Base-by-base conservation (phyloP, 129 eudicot genomes). In the Pulicaria dysenterica region DNA sequence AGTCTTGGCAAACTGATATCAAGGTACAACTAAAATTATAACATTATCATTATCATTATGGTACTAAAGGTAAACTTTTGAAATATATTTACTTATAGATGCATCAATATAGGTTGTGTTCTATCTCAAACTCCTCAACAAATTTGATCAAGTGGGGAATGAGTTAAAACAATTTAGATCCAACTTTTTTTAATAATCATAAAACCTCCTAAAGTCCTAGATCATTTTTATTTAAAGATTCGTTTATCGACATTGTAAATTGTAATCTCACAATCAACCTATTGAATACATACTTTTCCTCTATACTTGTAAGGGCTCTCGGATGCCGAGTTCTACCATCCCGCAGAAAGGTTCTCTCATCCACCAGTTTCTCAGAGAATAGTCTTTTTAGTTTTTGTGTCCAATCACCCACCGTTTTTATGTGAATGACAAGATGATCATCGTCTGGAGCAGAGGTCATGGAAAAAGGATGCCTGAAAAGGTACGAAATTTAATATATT, bases 1-100 rank as follows among this genome's bases (percentile, higher is more conserved):
- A 94, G 89, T 83, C 80, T 88, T 51, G 99, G 99, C 84, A 94
- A 76, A 70, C 99, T 94, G 96, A 56, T 58, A 83, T 73, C 16
- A 45, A 58, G 17, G 57, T 9, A 36, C 4, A 8, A 24, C 31
- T 24, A 47, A 13, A 58, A 58, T 3, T 36, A 51, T 9, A 56
- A 74, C 37, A 58, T 53, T 24, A 24, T n/a, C 31, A 24, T 24
- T 24, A 2, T 24, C 31, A 24, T 24, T 24, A 24, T 24, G 31
- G 36, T 68, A 0, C n/a, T 12, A 37, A 10, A 44, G 14, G 42
- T 24, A 24, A 5, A 65, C 5, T 24, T 4, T 46, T 12, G 24
- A 24, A 24, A 45, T 31, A 42, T 5, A 3, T 64, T 64, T 44
- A 44, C 19, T 64, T 44, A 8, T 9, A 31, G 17, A 17, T 16